Conservation (phyloP, 768 basidiomycete species). For the Lentinula sp. region DNA sequence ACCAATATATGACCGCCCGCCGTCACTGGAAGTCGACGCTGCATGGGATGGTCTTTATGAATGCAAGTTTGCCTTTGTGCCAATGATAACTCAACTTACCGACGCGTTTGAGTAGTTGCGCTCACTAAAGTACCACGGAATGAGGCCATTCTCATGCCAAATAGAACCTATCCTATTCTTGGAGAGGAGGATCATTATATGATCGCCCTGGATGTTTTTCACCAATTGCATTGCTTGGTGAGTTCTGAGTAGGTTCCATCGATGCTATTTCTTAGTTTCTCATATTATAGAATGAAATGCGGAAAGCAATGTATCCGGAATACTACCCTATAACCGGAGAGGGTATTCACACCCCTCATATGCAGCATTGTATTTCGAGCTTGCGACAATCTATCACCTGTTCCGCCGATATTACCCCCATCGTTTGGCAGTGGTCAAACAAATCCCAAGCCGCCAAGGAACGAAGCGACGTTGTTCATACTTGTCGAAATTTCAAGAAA, state of each 20-base stretch:
- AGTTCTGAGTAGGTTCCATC: neutral
- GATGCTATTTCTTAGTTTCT: neutral
- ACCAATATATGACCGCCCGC: constrained; percentile 14
- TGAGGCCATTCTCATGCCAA: constrained; percentile 16
- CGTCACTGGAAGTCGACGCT: constrained; percentile 18
- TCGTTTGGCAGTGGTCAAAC: constrained; percentile 21
- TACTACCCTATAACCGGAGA: constrained; percentile 13
- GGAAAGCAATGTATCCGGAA: constrained; percentile 16
- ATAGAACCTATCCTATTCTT: constrained; percentile 18
- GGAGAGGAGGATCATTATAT: constrained; percentile 17
- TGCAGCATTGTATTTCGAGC: constrained; percentile 17
- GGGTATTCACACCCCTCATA: constrained; percentile 16
- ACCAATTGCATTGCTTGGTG: constrained; percentile 20
- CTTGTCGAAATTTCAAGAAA: constrained; percentile 12
- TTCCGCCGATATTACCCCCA: constrained; percentile 15
- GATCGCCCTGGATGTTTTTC: constrained; percentile 17
- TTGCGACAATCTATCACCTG: constrained; percentile 20
- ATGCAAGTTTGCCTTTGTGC: constrained; percentile 7
- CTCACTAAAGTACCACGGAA: constrained; percentile 16
- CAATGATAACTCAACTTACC: neutral
- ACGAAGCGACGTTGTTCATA: constrained; percentile 17
- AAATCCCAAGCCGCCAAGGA: constrained; percentile 13
- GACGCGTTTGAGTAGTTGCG: constrained; percentile 9
- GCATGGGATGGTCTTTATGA: constrained; percentile 18
- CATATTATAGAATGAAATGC: constrained; percentile 14